These are phyloP conservation scores for Oryza officinalis DNA, from an alignment of 176 grass and related monocot genomes.

Conservation along the genomic window DNA sequence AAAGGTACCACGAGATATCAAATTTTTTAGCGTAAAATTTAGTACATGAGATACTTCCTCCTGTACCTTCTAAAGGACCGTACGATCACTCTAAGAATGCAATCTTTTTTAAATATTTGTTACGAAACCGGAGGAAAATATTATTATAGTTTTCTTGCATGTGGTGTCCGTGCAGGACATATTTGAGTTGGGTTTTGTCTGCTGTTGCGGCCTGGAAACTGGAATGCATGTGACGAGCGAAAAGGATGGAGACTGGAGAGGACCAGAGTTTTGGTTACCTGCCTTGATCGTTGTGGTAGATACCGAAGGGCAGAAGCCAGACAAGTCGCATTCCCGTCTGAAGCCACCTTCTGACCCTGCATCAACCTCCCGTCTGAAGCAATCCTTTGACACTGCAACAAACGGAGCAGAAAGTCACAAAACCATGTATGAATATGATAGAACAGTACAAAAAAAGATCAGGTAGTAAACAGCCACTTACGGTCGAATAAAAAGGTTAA, in stretches of 20 bases:
- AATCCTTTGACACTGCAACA: background rate
- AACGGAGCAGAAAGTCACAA: background rate
- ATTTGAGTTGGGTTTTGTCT: background rate
- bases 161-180: slow-evolving; percentile 13
- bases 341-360: background rate
- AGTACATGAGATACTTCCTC: no score
- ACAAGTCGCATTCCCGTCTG: background rate
- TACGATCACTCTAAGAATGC: no score
- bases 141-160: background rate
- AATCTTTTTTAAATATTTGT: no score
- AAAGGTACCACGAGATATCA: no score
- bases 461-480: background rate
- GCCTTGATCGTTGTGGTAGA: background rate
- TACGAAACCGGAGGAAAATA: background rate
- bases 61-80: no score
- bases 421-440: background rate
- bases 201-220: background rate
- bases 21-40: no score
- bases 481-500: background rate
- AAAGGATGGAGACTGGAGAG: background rate
- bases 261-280: background rate
- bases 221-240: slow-evolving; percentile 36
- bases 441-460: background rate
- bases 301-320: background rate
- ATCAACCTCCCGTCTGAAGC: background rate